phyloP scores from a whole-genome alignment of 2,329 filamentous ascomycete genomes.

The Shiraia sp. region DNA sequence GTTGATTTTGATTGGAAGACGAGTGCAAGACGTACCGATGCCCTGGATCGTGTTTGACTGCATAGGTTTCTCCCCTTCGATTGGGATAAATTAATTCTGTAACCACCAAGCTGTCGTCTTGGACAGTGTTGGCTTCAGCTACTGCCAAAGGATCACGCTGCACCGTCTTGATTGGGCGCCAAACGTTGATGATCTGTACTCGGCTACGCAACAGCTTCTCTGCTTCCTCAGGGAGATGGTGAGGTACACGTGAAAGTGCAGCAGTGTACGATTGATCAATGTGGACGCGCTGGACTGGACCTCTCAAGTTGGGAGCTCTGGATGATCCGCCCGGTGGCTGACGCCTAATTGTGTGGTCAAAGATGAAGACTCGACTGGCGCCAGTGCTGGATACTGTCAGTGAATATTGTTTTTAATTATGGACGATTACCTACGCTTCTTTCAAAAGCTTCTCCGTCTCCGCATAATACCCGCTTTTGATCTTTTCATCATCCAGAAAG shows the following conservation, averaged over 20 bases:
- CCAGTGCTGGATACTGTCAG: conserved; percentile 53
- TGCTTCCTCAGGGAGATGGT: conserved; percentile 38
- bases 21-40: conserved; percentile 29
- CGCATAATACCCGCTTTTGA: conserved; percentile 40
- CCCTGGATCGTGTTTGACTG: conserved; percentile 27
- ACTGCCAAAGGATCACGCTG: conserved; percentile 38
- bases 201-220: conserved; percentile 31
- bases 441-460: conserved; percentile 44
- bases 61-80: conserved; percentile 33
- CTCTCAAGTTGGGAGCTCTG: conserved; percentile 41
- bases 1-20: neutral
- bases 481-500: conserved; percentile 40
- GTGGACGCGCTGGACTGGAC: conserved; percentile 58
- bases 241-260: conserved; percentile 28
- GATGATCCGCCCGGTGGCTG: conserved; percentile 19
- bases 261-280: conserved; percentile 60
- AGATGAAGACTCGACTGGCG: conserved; percentile 61
- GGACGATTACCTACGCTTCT: conserved; percentile 33
- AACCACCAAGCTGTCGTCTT: conserved; percentile 30
- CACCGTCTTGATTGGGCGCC: conserved; percentile 41
- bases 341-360: conserved; percentile 65
- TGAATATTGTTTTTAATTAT: neutral
- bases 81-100: conserved; percentile 37
- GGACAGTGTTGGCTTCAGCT: conserved; percentile 33
- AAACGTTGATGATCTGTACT: conserved; percentile 44